Base-by-base conservation (phyloP, 768 basidiomycete species). In the Pleurotus platypus region DNA sequence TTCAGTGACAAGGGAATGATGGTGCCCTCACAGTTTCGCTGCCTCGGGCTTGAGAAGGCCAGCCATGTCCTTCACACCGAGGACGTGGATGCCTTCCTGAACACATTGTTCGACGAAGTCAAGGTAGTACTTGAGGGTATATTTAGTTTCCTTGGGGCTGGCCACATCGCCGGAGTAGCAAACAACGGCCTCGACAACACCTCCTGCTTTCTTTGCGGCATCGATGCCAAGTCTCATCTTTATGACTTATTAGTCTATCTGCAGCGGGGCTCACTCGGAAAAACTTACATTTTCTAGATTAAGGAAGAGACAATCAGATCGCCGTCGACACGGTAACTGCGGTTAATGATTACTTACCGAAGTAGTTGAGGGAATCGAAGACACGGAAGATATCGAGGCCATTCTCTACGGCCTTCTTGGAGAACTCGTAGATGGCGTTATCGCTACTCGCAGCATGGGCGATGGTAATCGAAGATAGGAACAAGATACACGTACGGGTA, bases 361-460 rank as follows among this genome's bases (percentile, higher is more conserved):
- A 89, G 73, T 98, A 99, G 79, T 99, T 99, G 73, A 99, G 77
- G 27, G 97, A 98, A 72, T 99, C 97, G 65, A 99, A 99, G 54
- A 99, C 94, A 67, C 97, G 85, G 91, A 99, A 99, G 70, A 99
- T 99, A 74, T 99, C 97, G 49, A 98, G 83, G 68, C 97, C 97
- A 64, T 98, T 97, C 75, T 98, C 94, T n/a, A 99, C 96, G 20
- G 97, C 97, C 71, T 96, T 96, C 79, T 95, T 96, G 60, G 92
- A 97, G 78, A 99, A 99, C 72, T 97, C 97, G 74, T 99, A 99
- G 72, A 99, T 98, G 57, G 92, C 96, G 65, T 99, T 99, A 71
- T 98, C 95, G 26, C 91, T 93, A 60, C 48, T 18, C 54, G 22
- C 20, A 22, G 42, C 20, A 18, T 69, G 60, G 61, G 46, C 40